phyloP scores from a whole-genome alignment of 2,329 filamentous ascomycete genomes.

The Mycocentrospora acerina region DNA sequence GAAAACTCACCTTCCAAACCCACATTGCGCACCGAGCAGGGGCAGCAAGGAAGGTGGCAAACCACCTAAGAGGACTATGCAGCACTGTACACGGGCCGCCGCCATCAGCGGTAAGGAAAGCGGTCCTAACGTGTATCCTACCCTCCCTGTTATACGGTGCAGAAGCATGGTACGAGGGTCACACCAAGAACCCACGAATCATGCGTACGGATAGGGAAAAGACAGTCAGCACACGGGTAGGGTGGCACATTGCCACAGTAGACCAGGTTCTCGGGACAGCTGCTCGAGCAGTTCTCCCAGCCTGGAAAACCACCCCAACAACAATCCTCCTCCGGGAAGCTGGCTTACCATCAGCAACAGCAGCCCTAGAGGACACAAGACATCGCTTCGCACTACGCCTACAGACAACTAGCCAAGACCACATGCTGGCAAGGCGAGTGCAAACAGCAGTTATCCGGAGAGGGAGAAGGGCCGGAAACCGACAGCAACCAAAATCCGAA shows the following conservation, averaged over 20 bases:
- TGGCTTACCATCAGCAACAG: background rate
- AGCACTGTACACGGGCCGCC: constrained; percentile 1
- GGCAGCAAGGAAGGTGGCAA: constrained; percentile 1
- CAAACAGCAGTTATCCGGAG: background rate
- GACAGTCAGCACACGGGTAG: constrained; percentile 2
- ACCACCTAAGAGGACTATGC: constrained; percentile 1
- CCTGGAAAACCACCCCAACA: constrained; percentile 3
- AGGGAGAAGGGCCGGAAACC: constrained; percentile 1
- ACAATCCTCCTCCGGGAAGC: constrained; percentile 2
- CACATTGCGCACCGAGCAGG: constrained; percentile 1
- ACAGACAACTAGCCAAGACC: background rate
- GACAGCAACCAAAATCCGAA: constrained; percentile 1
- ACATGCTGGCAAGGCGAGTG: background rate
- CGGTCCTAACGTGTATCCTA: constrained; percentile 4
- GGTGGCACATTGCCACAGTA: constrained; percentile 2
- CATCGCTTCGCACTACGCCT: background rate
- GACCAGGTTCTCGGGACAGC: constrained; percentile 2
- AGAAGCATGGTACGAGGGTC: constrained; percentile 5
- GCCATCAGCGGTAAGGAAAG: constrained; percentile 5
- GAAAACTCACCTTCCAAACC: constrained; percentile 4
- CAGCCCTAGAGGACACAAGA: background rate
- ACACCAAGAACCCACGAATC: background rate
- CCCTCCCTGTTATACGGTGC: constrained; percentile 5
- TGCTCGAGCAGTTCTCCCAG: constrained; percentile 1
- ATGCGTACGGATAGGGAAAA: background rate